Percentiles rank a stretch among this genome's conserved stretches.
phyloP scores from a whole-genome alignment of 148 eudicot species.

The Vaccinium vitisidaea region DNA sequence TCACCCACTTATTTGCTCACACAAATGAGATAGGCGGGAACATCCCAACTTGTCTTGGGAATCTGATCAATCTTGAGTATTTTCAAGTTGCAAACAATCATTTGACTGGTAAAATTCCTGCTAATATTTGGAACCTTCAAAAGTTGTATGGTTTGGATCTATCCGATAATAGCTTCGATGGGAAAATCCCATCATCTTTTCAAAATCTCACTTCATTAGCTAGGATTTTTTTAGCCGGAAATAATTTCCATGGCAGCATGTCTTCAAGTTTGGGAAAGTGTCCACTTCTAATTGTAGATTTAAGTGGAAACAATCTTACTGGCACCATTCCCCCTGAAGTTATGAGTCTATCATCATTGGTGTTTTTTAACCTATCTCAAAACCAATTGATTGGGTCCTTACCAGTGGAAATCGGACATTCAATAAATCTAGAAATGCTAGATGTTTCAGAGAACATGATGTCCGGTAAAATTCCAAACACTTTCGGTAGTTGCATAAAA shows the following conservation, averaged over 20 bases:
- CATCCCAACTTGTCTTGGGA: neutral
- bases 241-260: neutral
- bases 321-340: neutral
- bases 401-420: neutral
- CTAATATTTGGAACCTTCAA: neutral
- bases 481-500: neutral
- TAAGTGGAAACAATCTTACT: neutral
- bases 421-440: neutral
- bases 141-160: neutral
- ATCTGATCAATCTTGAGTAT: neutral
- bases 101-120: neutral
- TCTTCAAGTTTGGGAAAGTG: neutral
- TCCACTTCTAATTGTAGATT: neutral
- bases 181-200: neutral
- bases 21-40: neutral
- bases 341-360: neutral
- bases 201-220: neutral
- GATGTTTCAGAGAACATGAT: neutral
- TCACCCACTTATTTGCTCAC: rapidly evolving
- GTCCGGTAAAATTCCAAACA: neutral
- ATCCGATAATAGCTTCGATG: neutral
- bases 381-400: neutral
- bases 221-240: neutral
- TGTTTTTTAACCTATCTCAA: neutral
- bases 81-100: neutral